phyloP scores from a whole-genome alignment of 2,329 filamentous ascomycete species.

The Ophiocordyceps polyrhachis-furcata region DNA sequence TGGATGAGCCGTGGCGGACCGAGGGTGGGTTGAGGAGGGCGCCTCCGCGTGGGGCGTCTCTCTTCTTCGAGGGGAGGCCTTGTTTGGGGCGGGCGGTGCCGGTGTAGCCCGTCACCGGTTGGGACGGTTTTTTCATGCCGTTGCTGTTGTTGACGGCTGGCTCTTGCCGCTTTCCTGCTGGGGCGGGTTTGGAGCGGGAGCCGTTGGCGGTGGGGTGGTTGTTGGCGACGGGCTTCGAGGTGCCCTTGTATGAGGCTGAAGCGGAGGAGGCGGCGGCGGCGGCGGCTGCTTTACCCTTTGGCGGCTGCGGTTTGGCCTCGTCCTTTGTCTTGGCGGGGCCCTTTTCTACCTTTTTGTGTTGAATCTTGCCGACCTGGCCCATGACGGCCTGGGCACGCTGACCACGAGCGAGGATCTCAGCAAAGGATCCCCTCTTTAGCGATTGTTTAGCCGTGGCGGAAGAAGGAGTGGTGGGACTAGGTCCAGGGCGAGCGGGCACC shows the following conservation, averaged over 20 bases:
- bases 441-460: constrained; percentile 23
- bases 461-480: constrained; percentile 16
- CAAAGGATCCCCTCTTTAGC: constrained; percentile 56
- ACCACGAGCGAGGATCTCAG: constrained; percentile 55
- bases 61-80: constrained; percentile 13
- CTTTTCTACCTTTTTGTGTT: constrained; percentile 55
- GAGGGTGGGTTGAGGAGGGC: constrained; percentile 18
- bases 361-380: constrained; percentile 50
- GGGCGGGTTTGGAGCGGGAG: constrained; percentile 1
- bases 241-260: constrained; percentile 11
- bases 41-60: constrained; percentile 18
- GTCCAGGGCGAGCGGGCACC: constrained; percentile 7
- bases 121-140: constrained; percentile 38
- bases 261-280: constrained; percentile 3
- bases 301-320: constrained; percentile 16
- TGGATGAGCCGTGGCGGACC: constrained; percentile 11
- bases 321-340: constrained; percentile 27
- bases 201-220: constrained; percentile 8
- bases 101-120: constrained; percentile 45
- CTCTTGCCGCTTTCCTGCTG: constrained; percentile 11
- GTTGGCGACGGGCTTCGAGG: constrained; percentile 11
- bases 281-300: constrained; percentile 7
- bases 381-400: constrained; percentile 44
- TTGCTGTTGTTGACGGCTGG: constrained; percentile 29
- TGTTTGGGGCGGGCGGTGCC: constrained; percentile 44